Percentiles rank a stretch among this genome's conserved stretches.
Evolutionary conservation across 768 basidiomycete genomes (phyloP).

Genomic region (Suillus brevipes): DNA sequence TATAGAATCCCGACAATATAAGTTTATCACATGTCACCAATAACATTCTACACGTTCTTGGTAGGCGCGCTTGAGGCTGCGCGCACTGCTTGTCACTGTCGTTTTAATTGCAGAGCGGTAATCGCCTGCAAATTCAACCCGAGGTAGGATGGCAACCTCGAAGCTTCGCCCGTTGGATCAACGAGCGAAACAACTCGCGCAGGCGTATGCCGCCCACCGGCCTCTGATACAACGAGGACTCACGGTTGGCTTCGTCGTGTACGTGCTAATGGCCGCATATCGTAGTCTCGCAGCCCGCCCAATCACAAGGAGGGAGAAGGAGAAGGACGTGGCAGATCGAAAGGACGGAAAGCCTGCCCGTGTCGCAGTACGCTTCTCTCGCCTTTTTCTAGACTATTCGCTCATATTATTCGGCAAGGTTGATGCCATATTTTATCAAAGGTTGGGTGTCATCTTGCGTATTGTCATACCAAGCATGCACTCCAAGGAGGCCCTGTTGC

Average conservation of each 20-base stretch:
- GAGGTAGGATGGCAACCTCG: conserved; percentile 31
- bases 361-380: conserved; percentile 60
- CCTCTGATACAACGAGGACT: conserved; percentile 72
- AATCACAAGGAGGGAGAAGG: conserved; percentile 18
- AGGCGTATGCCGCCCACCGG: conserved; percentile 61
- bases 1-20: not conserved
- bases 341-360: conserved; percentile 47
- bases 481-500: conserved; percentile 84
- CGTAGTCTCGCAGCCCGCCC: conserved; percentile 52
- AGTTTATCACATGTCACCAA: conserved; percentile 1
- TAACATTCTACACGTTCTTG: not conserved
- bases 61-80: not conserved
- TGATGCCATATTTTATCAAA: conserved; percentile 88
- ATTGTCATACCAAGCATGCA: conserved; percentile 87
- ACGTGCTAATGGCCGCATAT: conserved; percentile 68
- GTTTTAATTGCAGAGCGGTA: not conserved
- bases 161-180: conserved; percentile 33
- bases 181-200: conserved; percentile 44
- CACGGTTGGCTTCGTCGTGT: conserved; percentile 67
- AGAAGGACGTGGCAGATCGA: conserved; percentile 24
- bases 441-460: conserved; percentile 71
- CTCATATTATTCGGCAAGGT: conserved; percentile 47
- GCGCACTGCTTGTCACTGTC: not conserved
- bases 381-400: not conserved
- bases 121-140: not conserved